Percentiles rank a stretch among this genome's conserved stretches.
phyloP scores from a whole-genome alignment of 768 basidiomycete species.

The Termitomyces sp. region DNA sequence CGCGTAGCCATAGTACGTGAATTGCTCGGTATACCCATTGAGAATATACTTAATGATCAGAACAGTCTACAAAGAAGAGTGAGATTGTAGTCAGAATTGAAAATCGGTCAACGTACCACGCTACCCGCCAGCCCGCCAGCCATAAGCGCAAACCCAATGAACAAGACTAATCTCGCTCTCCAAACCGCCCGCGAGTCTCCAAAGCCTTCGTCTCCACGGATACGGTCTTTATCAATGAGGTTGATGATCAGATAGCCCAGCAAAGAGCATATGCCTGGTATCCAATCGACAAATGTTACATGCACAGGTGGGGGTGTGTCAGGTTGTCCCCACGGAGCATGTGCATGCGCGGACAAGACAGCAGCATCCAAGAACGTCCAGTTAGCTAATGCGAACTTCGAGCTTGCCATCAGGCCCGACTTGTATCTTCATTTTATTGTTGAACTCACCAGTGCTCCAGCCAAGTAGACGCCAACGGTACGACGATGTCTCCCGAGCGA shows the following conservation, averaged over 20 bases:
- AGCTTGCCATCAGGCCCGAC: neutral
- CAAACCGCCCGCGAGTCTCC: conserved; percentile 85
- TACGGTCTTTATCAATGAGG: conserved; percentile 90
- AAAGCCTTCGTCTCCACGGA: conserved; percentile 75
- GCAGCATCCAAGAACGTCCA: conserved; percentile 96
- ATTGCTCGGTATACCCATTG: conserved; percentile 66
- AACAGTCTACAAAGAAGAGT: conserved; percentile 56
- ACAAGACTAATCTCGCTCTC: conserved; percentile 86
- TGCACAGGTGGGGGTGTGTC: conserved; percentile 60
- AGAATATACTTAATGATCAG: conserved; percentile 90
- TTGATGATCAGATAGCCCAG: conserved; percentile 92
- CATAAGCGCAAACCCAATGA: conserved; percentile 96
- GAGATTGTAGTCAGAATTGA: neutral
- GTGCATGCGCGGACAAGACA: conserved; percentile 84
- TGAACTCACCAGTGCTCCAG: conserved; percentile 81
- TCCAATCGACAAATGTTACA: conserved; percentile 93
- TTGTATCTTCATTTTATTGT: neutral
- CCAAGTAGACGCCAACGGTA: conserved; percentile 84
- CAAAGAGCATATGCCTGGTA: conserved; percentile 92
- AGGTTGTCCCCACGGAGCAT: conserved; percentile 68
- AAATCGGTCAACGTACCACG: conserved; percentile 57
- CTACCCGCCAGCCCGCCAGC: conserved; percentile 98
- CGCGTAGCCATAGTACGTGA: conserved; percentile 89
- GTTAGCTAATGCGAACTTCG: conserved; percentile 91
- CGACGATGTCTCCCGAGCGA: conserved; percentile 75